Base-by-base conservation (phyloP, 441 rosid genomes). In the Cnidoscolus chayamansa region DNA sequence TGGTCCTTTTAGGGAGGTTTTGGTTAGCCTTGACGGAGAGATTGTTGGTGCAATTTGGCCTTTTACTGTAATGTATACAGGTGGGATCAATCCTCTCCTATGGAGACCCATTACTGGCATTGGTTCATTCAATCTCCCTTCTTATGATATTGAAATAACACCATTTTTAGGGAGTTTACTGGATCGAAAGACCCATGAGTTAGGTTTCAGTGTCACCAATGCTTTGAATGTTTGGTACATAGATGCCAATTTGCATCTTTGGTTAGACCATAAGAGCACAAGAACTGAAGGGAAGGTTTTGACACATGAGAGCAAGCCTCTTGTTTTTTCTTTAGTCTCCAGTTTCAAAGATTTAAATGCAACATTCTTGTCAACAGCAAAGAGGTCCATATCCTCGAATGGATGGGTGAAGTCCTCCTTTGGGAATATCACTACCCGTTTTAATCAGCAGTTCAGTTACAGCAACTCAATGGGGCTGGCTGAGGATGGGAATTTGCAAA, bases 1-100 rank as follows among this genome's bases (percentile, higher is more conserved):
- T 79, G 98, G 98, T 63, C 93, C 97, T 68, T 94, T 94, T 65
- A 85, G 97, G 79, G 97, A 94, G 85, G 94, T 89, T 72, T 74
- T 90, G 65, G 85, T 94, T 45, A 86, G 81, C 72, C 85, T 94
- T 17, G 97, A 94, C 56, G 92, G 84, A 0, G 72, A 63, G 32
- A 25, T 82, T 0, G 86, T 90, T 3, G 97, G 98, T 54, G 90
- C 90, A 1, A 66, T 90, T 68, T 92, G 97, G 97, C 97, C 97
- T 35, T 94, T 94, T 71, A 90, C 99, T 16, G 97, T 94, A 73
- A 82, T 92, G 50, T 94, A 80, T 78, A 90, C 99, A 0, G 99
- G 99, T 49, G 97, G 97, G 40, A 71, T 88, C 48, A 92, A 86
- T 81, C 96, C 97, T 50, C 84, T 90, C 0, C 77, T 92, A 3